Evolutionary conservation across 2,329 filamentous ascomycete species (phyloP).

Genomic region (Exophiala bonariae): DNA sequence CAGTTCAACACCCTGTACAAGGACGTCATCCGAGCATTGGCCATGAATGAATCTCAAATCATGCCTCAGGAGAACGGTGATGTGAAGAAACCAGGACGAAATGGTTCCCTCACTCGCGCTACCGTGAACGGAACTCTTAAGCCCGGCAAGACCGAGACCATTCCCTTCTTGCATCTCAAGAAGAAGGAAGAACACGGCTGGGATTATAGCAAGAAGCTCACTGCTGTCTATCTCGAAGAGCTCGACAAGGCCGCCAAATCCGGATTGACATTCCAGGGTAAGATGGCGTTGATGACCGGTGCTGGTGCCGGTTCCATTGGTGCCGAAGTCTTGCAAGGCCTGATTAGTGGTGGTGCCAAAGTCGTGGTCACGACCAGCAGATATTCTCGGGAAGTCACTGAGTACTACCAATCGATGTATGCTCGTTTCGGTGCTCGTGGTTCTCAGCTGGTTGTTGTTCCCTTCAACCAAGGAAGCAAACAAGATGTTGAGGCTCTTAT

Average conservation of each 20-base stretch:
- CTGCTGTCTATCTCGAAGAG: conserved; percentile 86
- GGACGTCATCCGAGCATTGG: conserved; percentile 88
- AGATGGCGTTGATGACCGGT: conserved; percentile 97
- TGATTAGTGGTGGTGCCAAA: conserved; percentile 95
- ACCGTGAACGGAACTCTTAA: conserved; percentile 60
- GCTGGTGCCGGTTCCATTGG: conserved; percentile 97
- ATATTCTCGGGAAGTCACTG: conserved; percentile 94
- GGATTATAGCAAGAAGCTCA: conserved; percentile 99
- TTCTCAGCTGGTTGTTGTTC: conserved; percentile 95
- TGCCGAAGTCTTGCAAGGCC: conserved; percentile 90
- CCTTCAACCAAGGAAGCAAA: conserved; percentile 98
- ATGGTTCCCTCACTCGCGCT: conserved; percentile 41
- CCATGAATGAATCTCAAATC: conserved; percentile 98
- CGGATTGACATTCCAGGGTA: conserved; percentile 89
- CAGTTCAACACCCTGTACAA: conserved; percentile 95
- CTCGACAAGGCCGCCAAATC: conserved; percentile 83
- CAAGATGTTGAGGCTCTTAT: conserved; percentile 94
- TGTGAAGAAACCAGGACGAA: conserved; percentile 57
- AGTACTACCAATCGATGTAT: conserved; percentile 99
- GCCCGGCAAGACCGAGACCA: conserved; percentile 88
- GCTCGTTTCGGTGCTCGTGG: conserved; percentile 88
- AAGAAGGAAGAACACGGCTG: conserved; percentile 90
- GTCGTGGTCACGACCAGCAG: conserved; percentile 95
- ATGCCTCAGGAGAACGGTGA: conserved; percentile 79
- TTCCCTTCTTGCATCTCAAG: conserved; percentile 96